These are phyloP conservation scores for Quercus alba DNA, from an alignment of 306 rosid species.

Conservation along the genomic window DNA sequence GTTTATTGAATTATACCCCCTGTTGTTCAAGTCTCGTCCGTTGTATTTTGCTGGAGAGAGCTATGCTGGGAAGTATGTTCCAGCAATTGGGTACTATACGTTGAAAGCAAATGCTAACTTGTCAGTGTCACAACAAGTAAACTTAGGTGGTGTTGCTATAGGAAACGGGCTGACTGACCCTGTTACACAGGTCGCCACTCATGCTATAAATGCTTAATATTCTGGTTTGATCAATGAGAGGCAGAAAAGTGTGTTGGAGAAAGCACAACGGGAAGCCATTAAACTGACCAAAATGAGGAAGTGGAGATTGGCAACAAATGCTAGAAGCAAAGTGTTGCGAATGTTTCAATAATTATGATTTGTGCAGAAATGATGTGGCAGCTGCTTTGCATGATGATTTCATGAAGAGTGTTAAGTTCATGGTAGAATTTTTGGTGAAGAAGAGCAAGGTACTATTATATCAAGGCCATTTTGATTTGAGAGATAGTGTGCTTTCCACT, in stretches of 20 bases:
- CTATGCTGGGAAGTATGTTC: slow-evolving; percentile 75
- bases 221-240: no score
- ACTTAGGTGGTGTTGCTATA: slow-evolving; percentile 64
- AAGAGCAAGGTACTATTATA: slow-evolving; percentile 53
- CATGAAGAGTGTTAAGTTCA: slow-evolving; percentile 71
- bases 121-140: slow-evolving; percentile 22
- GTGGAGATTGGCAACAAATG: no score
- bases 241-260: no score
- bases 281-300: no score
- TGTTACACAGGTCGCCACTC: slow-evolving; percentile 42
- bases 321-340: no score
- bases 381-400: slow-evolving; percentile 44
- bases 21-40: slow-evolving; percentile 51
- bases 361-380: slow-evolving; percentile 46
- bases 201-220: no score
- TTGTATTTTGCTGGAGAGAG: slow-evolving; percentile 79
- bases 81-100: slow-evolving; percentile 66
- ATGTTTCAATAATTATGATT: slow-evolving; percentile 36
- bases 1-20: slow-evolving; percentile 46
- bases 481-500: slow-evolving; percentile 52
- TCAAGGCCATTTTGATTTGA: slow-evolving; percentile 65
- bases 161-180: slow-evolving; percentile 79
- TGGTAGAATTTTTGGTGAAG: slow-evolving; percentile 56
- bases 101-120: slow-evolving; percentile 37
- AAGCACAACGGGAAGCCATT: no score